phyloP scores from a whole-genome alignment of 352 stramenopile genomes.

The Phytophthora tentaculata region DNA sequence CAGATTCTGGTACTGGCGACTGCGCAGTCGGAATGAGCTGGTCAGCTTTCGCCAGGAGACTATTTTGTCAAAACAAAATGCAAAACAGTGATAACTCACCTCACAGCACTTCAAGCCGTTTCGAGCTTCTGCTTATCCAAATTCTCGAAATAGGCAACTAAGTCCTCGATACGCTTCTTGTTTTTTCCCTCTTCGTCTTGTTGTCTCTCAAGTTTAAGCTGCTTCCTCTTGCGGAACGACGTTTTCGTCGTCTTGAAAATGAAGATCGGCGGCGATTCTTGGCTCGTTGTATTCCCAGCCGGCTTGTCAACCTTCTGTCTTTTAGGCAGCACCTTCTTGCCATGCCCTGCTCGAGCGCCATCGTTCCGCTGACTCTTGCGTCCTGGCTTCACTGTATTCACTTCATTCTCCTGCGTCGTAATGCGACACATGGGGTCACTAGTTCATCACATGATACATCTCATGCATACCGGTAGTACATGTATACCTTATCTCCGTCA shows the following conservation, averaged over 20 bases:
- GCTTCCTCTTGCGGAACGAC: constrained; percentile 53
- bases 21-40: constrained; percentile 32
- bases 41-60: constrained; percentile 2
- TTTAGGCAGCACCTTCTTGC: constrained; percentile 22
- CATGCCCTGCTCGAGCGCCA: neutral
- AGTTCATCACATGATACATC: neutral
- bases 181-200: constrained; percentile 46
- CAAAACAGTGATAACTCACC: constrained; percentile 11
- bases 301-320: constrained; percentile 16
- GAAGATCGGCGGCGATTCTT: constrained; percentile 65
- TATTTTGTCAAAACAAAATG: constrained; percentile 16
- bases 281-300: constrained; percentile 8
- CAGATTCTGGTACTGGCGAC: constrained; percentile 58
- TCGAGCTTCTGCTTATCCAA: constrained; percentile 65
- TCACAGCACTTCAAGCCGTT: constrained; percentile 36
- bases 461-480: neutral
- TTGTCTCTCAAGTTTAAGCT: constrained; percentile 42
- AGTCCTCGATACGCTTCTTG: constrained; percentile 58
- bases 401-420: constrained; percentile 38
- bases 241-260: constrained; percentile 53
- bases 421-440: neutral
- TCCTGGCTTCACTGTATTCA: constrained; percentile 21
- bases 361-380: constrained; percentile 25
- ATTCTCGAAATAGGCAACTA: constrained; percentile 67
- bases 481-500: constrained; percentile 38